phyloP scores from a whole-genome alignment of 2,329 filamentous ascomycete species.

The Saccharata proteae region DNA sequence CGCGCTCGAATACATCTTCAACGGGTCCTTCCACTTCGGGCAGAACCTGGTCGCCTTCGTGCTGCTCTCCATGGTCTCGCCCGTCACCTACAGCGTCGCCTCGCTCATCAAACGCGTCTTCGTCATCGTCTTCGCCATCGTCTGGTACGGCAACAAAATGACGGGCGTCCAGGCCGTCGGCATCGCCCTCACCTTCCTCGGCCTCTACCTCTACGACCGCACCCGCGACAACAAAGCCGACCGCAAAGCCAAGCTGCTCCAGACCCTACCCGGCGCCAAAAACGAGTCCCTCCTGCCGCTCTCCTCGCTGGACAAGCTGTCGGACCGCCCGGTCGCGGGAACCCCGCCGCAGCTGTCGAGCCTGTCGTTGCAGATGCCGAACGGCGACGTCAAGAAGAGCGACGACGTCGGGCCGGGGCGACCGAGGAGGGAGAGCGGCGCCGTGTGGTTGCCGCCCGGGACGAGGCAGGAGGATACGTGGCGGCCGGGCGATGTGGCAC shows the following conservation, averaged over 20 bases:
- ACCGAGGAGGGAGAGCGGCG: constrained; percentile 27
- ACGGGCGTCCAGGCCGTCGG: constrained; percentile 72
- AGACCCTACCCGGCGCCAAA: constrained; percentile 56
- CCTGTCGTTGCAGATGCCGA: no score
- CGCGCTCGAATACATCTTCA: constrained; percentile 83
- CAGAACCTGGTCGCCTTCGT: constrained; percentile 95
- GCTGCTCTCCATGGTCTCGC: constrained; percentile 82
- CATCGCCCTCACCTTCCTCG: constrained; percentile 79
- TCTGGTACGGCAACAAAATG: constrained; percentile 91
- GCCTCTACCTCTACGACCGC: constrained; percentile 90
- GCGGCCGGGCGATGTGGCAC: constrained; percentile 22
- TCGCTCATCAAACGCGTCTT: constrained; percentile 95
- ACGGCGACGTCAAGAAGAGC: constrained; percentile 42
- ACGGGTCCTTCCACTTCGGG: constrained; percentile 90
- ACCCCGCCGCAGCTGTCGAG: constrained; percentile 7
- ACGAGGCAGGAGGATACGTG: constrained; percentile 83
- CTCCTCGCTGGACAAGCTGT: constrained; percentile 7
- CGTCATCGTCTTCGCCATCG: constrained; percentile 84
- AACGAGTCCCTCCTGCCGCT: constrained; percentile 52
- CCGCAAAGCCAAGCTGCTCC: constrained; percentile 53
- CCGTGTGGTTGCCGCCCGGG: constrained; percentile 58
- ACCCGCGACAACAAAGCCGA: constrained; percentile 85
- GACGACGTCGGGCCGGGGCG: constrained; percentile 38
- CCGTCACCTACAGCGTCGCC: constrained; percentile 93
- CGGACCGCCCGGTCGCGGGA: constrained; percentile 1